phyloP scores from a whole-genome alignment of 2,329 filamentous ascomycete genomes.

The Macrophomina pseudophaseolina region DNA sequence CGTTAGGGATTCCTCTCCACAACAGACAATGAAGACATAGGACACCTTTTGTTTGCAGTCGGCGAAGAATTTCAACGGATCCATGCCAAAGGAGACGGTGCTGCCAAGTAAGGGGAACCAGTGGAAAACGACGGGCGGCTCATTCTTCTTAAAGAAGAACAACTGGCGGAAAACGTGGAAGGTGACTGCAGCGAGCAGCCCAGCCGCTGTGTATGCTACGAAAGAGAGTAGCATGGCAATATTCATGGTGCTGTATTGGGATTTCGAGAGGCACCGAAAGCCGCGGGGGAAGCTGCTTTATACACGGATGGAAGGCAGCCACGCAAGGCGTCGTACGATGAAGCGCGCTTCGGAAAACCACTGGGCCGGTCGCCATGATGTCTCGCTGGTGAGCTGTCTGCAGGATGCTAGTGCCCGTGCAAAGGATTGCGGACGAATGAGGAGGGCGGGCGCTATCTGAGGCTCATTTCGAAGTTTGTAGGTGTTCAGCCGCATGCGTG shows the following conservation, averaged over 20 bases:
- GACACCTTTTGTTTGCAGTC: constrained; percentile 67
- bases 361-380: not conserved
- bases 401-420: too few relatives aligned
- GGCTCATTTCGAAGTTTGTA: too few relatives aligned
- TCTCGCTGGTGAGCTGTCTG: not conserved
- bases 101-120: constrained; percentile 67
- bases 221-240: not conserved
- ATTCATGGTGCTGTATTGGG: not conserved
- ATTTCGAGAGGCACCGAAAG: not conserved
- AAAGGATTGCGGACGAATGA: too few relatives aligned
- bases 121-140: constrained; percentile 74
- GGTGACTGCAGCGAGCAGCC: not conserved
- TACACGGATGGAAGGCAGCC: not conserved
- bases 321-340: not conserved
- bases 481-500: too few relatives aligned
- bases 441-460: too few relatives aligned
- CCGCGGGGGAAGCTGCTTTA: not conserved
- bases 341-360: not conserved
- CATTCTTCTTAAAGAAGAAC: constrained; percentile 71
- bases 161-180: constrained; percentile 69
- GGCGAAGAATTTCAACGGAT: constrained; percentile 75
- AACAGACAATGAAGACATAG: not conserved
- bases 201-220: not conserved
- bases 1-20: not conserved
- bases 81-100: constrained; percentile 55